phyloP scores from a whole-genome alignment of 768 basidiomycete genomes.

The Russula sp. region DNA sequence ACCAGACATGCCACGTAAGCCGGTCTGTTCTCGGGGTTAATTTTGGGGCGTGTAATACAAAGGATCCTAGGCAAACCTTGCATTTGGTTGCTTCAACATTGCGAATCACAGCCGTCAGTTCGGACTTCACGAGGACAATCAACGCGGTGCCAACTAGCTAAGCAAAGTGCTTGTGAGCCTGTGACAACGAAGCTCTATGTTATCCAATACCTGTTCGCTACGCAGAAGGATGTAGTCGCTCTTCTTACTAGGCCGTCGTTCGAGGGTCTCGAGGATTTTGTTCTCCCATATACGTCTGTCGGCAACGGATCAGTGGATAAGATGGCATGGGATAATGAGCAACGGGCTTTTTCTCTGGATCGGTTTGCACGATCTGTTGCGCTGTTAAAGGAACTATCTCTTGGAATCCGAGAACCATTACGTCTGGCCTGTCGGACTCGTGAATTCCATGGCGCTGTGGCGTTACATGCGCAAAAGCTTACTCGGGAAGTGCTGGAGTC shows the following conservation, averaged over 20 bases:
- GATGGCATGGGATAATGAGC: not conserved
- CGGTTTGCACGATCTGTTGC: constrained; percentile 92
- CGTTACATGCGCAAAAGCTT: not conserved
- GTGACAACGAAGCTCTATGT: not conserved
- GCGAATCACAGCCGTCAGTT: constrained; percentile 71
- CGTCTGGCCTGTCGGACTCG: constrained; percentile 57
- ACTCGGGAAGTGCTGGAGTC: constrained; percentile 44
- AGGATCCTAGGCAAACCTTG: constrained; percentile 50
- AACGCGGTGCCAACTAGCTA: constrained; percentile 94
- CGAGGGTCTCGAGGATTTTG: constrained; percentile 73
- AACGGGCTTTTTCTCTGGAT: constrained; percentile 82
- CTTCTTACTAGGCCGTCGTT: constrained; percentile 59
- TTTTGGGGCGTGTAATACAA: too few relatives aligned
- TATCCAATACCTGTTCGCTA: constrained; percentile 72
- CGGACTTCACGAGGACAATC: constrained; percentile 74
- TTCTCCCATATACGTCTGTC: constrained; percentile 81
- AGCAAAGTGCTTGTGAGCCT: constrained; percentile 6
- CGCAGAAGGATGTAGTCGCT: constrained; percentile 78
- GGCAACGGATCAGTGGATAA: not conserved
- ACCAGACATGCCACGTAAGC: constrained; percentile 88
- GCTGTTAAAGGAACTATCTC: constrained; percentile 98
- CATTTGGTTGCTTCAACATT: constrained; percentile 90
- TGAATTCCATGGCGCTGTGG: not conserved
- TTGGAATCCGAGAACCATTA: constrained; percentile 89
- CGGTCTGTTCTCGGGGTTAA: constrained; percentile 47